Conservation (phyloP, 352 stramenopile genomes). For the Globisporangium acanthophoron region DNA sequence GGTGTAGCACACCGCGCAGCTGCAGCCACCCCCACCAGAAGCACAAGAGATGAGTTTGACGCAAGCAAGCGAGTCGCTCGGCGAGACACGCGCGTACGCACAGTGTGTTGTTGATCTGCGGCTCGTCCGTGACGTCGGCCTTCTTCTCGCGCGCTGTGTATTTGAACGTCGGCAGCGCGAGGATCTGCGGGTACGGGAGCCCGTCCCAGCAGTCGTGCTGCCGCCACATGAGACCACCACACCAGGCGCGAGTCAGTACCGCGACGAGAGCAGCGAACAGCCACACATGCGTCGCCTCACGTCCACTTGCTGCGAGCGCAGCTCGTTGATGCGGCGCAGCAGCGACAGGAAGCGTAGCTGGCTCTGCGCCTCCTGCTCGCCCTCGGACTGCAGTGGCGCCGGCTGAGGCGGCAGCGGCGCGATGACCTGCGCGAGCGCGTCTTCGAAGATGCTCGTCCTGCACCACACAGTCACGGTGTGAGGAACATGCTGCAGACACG, state of each 20-base stretch:
- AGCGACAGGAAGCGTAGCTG: conserved; percentile 72
- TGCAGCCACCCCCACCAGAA: not conserved
- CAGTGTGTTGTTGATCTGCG: conserved; percentile 59
- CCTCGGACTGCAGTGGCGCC: conserved; percentile 7
- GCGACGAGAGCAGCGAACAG: too few relatives aligned
- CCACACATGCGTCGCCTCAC: conserved; percentile 17
- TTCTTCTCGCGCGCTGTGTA: conserved; percentile 44
- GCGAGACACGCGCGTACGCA: conserved; percentile 8
- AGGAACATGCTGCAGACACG: not conserved
- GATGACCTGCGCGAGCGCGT: conserved; percentile 15
- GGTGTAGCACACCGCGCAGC: conserved; percentile 79
- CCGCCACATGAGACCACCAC: not conserved
- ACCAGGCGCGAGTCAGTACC: not conserved
- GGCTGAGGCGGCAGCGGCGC: conserved; percentile 21
- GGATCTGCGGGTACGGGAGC: conserved; percentile 77
- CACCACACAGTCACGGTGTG: not conserved
- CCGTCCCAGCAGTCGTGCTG: conserved; percentile 67
- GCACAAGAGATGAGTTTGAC: not conserved
- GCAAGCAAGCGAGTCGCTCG: not conserved
- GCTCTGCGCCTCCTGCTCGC: conserved; percentile 36
- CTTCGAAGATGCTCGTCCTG: conserved; percentile 14
- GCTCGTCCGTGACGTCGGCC: conserved; percentile 18
- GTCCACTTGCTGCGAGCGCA: conserved; percentile 74
- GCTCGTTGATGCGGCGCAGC: conserved; percentile 75
- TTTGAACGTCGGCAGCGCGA: conserved; percentile 73